A percentile compares a stretch with the other conserved stretches of the same genome.
Evolutionary conservation across 2,329 filamentous ascomycete species (phyloP).

Genomic region (Fusarium sp.): DNA sequence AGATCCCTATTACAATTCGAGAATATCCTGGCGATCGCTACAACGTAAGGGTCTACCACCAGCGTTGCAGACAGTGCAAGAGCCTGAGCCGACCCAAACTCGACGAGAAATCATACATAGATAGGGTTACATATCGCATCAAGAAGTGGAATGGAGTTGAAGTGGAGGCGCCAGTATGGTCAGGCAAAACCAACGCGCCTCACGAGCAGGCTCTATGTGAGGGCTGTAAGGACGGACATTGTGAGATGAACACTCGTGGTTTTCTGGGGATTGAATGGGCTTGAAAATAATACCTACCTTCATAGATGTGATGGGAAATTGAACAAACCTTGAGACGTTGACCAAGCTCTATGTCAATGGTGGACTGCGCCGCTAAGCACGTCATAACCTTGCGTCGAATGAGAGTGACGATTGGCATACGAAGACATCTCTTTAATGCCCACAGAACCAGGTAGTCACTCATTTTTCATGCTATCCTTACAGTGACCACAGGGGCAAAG

Average conservation of each 20-base stretch:
- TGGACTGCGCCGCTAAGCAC: too few species aligned
- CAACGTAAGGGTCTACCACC: constrained; percentile 57
- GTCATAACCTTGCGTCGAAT: too few species aligned
- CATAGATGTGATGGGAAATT: too few species aligned
- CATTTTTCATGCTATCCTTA: too few species aligned
- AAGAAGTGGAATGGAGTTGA: constrained; percentile 55
- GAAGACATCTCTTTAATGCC: too few species aligned
- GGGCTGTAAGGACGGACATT: constrained; percentile 56
- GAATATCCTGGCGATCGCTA: constrained; percentile 51
- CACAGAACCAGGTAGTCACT: too few species aligned
- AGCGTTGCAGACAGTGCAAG: constrained; percentile 55
- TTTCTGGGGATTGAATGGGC: background rate
- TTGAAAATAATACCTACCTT: background rate
- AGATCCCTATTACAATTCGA: constrained; percentile 55
- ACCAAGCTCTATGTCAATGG: too few species aligned
- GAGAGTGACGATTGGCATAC: too few species aligned
- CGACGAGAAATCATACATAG: constrained; percentile 52
- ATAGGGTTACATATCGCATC: constrained; percentile 56
- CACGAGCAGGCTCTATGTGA: constrained; percentile 54
- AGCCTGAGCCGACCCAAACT: constrained; percentile 48
- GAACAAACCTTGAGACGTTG: too few species aligned
- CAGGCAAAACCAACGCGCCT: background rate
- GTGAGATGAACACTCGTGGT: constrained; percentile 11
- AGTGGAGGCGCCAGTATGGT: constrained; percentile 27
- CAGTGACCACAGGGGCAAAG: too few species aligned